phyloP scores from a whole-genome alignment of 441 rosid species.

The Eutrema salsugineum region DNA sequence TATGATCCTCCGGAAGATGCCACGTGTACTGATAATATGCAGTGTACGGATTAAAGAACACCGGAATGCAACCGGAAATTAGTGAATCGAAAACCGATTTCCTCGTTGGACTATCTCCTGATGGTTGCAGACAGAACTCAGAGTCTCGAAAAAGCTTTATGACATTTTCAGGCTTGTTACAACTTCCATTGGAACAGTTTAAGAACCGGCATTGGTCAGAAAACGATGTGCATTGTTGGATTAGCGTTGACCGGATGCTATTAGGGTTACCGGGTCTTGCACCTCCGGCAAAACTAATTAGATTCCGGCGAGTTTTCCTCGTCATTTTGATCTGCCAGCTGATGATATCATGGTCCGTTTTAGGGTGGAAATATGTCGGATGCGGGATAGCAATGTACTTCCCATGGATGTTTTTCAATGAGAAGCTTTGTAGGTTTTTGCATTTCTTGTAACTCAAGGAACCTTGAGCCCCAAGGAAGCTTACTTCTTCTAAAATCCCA shows the following conservation, averaged over 20 bases:
- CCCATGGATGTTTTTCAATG: constrained; percentile 82
- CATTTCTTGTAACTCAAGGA: constrained; percentile 59
- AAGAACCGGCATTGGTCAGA: constrained; percentile 40
- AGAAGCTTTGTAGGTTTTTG: constrained; percentile 70
- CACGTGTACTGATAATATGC: constrained; percentile 78
- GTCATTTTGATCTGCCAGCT: constrained; percentile 56
- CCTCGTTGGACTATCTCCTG: constrained; percentile 79
- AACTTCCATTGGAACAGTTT: constrained; percentile 44
- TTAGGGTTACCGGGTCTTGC: constrained; percentile 48
- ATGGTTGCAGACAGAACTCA: constrained; percentile 77
- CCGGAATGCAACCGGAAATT: constrained; percentile 74
- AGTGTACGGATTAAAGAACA: constrained; percentile 64
- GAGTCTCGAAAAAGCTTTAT: constrained; percentile 54
- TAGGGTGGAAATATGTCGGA: constrained; percentile 75
- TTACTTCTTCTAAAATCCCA: constrained; percentile 75
- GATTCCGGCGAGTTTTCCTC: constrained; percentile 35
- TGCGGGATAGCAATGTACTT: constrained; percentile 70
- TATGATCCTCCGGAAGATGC: constrained; percentile 70
- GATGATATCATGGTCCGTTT: constrained; percentile 51
- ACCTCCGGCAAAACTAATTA: constrained; percentile 61
- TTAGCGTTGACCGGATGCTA: constrained; percentile 55
- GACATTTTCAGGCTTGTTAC: constrained; percentile 50
- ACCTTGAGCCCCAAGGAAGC: constrained; percentile 60
- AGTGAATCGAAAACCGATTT: constrained; percentile 75
- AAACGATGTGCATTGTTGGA: constrained; percentile 45